These are phyloP conservation scores for Penicillium sp. DNA, from an alignment of 2,329 filamentous ascomycete genomes.

Conservation along the genomic window DNA sequence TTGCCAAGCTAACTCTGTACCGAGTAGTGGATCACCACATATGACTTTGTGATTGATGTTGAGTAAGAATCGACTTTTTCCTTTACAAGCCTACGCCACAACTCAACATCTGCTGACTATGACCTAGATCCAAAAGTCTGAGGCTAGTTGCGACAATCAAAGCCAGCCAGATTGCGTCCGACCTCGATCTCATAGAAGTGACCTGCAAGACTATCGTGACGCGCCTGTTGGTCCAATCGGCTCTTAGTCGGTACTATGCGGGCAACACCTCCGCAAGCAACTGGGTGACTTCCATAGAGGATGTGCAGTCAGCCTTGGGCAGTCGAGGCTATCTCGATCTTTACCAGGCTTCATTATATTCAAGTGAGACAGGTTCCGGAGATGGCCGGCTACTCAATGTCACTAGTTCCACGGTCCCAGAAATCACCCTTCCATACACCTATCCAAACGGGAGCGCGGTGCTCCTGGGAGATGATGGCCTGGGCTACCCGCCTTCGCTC, in stretches of 20 bases:
- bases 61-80: conserved; percentile 34
- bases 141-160: conserved; percentile 82
- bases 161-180: conserved; percentile 75
- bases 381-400: conserved; percentile 61
- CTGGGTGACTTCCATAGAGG: conserved; percentile 62
- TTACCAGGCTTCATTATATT: conserved; percentile 73
- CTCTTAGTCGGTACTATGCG: conserved; percentile 51
- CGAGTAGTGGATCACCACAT: conserved; percentile 59
- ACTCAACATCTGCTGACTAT: conserved; percentile 2
- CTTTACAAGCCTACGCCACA: not conserved
- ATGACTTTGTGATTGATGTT: conserved; percentile 60
- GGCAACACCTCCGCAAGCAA: conserved; percentile 57
- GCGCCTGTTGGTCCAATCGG: conserved; percentile 54
- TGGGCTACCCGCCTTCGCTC: conserved; percentile 70
- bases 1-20: not conserved
- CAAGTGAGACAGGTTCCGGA: conserved; percentile 64
- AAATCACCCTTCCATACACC: conserved; percentile 59
- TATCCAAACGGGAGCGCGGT: conserved; percentile 59
- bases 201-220: conserved; percentile 72
- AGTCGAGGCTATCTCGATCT: conserved; percentile 56
- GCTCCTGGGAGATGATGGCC: conserved; percentile 59
- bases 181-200: conserved; percentile 76
- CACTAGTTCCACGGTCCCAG: conserved; percentile 53
- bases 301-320: conserved; percentile 69
- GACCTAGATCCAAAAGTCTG: conserved; percentile 58